Base-by-base conservation (phyloP, 2,329 filamentous ascomycete genomes). In the Cordyceps fumosorosea region DNA sequence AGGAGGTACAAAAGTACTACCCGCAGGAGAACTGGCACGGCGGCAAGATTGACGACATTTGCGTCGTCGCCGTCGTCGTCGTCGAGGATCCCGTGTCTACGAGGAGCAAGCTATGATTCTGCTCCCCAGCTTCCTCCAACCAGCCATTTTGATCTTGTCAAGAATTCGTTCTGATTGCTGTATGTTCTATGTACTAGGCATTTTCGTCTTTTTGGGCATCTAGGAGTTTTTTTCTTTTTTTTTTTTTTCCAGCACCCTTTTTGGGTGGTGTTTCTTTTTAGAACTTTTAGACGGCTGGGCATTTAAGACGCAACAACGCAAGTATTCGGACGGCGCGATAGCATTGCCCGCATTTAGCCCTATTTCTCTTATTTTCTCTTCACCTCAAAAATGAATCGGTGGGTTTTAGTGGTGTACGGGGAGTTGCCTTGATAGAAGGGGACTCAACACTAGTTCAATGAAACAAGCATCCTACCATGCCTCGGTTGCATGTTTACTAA, bases 1-100 rank as follows among this genome's bases (percentile, higher is more conserved):
- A 91, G 75, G 92, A 97, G 74, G 91, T 97, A 22, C 91, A 95
- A 72, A 90, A 88, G 70, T 87, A 90, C 71, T 96, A 90, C 68
- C 93, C 95, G 0, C 81, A 88, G 44, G 93, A 98, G 74, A 85
- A 87, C 63, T 99, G 91, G 85, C 86, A 86, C 63, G 95, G 95
- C 63, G 95, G 95, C 58, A 99, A 99, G 75, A 85, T 96, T 22
- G 95, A 99, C 72, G 95, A 99, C 74, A 97, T 99, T 63, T 93
- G 91, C 69, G 91, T 91, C 5, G 80, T 99, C 56, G 87, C 93
- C 16, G 85, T 88, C 37, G 79, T 96, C 34, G 91, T 90, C 1
- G 88, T 93, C 67, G 84, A 87, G 55, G 64, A 69, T 20, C 54
- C 63, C 20, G 60, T 64, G 3, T 64, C 57, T 32, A 51, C 65